Percentiles rank a stretch among this genome's conserved stretches.
Conservation (phyloP, 106 monocot genomes). For the Platanthera zijinensis region DNA sequence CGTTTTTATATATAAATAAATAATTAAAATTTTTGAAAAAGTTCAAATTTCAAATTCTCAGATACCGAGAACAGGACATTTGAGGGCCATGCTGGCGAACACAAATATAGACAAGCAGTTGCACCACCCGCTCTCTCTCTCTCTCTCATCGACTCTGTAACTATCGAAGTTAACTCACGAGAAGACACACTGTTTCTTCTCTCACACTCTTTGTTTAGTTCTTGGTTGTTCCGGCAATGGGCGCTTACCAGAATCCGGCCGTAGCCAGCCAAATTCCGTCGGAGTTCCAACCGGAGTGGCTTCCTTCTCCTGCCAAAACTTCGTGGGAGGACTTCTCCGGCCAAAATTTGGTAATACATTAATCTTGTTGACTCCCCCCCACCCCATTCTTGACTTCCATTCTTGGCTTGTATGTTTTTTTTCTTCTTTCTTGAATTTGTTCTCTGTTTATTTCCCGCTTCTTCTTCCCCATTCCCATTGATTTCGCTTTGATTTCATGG, state of each 20-base stretch:
- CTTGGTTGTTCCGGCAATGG: conserved; percentile 9
- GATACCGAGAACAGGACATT: background rate
- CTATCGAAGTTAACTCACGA: background rate
- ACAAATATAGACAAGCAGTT: background rate
- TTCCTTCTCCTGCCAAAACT: background rate
- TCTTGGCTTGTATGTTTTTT: background rate
- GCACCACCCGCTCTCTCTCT: background rate
- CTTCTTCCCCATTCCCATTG: background rate
- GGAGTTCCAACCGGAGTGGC: background rate
- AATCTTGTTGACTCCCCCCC: background rate
- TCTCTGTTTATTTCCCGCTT: background rate
- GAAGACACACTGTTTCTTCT: background rate
- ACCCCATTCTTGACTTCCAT: background rate
- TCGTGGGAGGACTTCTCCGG: background rate
- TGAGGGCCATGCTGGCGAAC: background rate
- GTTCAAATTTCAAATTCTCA: no score
- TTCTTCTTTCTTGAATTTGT: background rate
- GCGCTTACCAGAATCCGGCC: conserved; percentile 1
- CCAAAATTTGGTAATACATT: background rate
- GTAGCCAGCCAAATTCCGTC: background rate
- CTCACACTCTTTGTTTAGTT: conserved; percentile 1
- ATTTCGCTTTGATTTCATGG: background rate
- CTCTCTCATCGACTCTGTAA: background rate
- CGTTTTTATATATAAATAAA: no score
- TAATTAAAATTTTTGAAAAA: no score